A percentile compares a stretch with the other conserved stretches of the same genome.
phyloP scores from a whole-genome alignment of 108 stramenopile species.

The Seminavis robusta region DNA sequence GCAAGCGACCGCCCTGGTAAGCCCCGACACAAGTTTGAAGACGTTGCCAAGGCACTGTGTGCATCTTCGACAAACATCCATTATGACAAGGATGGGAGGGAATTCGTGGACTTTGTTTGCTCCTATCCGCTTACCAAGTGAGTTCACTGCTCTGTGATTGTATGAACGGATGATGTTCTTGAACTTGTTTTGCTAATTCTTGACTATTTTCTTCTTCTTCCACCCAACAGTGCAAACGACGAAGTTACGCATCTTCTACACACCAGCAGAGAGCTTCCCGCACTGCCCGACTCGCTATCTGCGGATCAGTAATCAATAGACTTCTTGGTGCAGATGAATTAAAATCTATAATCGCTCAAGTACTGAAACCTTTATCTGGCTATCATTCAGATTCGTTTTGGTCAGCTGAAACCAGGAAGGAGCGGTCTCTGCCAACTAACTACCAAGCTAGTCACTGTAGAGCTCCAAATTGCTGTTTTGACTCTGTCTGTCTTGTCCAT shows the following conservation, averaged over 20 bases:
- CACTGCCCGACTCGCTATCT: constrained; percentile 1
- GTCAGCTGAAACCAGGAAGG: no score
- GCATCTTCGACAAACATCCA: constrained; percentile 62
- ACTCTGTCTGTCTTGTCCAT: no score
- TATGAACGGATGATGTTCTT: background rate
- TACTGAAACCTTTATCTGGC: background rate
- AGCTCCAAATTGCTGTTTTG: no score
- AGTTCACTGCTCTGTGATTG: constrained; percentile 22
- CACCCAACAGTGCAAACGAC: constrained; percentile 28
- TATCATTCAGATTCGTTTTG: no score
- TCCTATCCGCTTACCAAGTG: constrained; percentile 83
- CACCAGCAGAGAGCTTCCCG: constrained; percentile 41
- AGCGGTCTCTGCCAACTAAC: no score
- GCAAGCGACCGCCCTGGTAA: constrained; percentile 27
- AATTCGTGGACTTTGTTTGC: constrained; percentile 69
- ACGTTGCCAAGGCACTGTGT: constrained; percentile 43
- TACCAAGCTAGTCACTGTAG: no score
- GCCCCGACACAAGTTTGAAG: constrained; percentile 43
- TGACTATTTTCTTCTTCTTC: background rate
- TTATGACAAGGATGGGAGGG: constrained; percentile 58
- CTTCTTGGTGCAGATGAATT: no score
- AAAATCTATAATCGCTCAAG: constrained; percentile 1
- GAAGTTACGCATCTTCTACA: constrained; percentile 59
- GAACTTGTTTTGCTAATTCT: background rate
- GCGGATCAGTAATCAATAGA: no score